These are phyloP conservation scores for Alopecurus myosuroides DNA, from an alignment of 176 grass and related monocot genomes.

Conservation along the genomic window DNA sequence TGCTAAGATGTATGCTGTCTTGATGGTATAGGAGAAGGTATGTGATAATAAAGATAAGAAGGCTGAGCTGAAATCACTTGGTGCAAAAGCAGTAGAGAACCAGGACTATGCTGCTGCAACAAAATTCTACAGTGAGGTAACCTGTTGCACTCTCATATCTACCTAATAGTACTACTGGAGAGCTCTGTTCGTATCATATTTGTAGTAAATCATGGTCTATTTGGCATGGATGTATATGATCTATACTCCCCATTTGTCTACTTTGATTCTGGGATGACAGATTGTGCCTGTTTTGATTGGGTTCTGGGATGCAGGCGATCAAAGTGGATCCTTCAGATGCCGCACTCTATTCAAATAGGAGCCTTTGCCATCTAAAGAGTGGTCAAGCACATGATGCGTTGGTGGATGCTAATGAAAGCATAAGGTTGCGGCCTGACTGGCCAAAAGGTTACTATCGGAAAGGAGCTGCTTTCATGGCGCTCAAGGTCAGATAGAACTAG, in stretches of 20 bases:
- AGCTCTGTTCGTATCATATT: neutral
- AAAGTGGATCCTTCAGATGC: conserved; percentile 24
- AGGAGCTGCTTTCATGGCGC: conserved; percentile 35
- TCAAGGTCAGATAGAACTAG: conserved; percentile 15
- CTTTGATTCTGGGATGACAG: neutral
- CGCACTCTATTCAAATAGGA: conserved; percentile 25
- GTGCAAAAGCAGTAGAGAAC: conserved; percentile 13
- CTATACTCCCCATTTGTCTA: neutral
- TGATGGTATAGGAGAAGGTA: neutral
- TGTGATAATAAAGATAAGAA: neutral
- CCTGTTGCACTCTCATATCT: neutral
- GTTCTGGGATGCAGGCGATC: conserved; percentile 29
- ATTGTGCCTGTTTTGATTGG: neutral
- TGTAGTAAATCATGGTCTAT: neutral
- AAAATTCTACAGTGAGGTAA: conserved; percentile 37
- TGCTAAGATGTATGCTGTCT: neutral
- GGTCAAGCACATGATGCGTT: conserved; percentile 14
- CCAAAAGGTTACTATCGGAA: conserved; percentile 38
- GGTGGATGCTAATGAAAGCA: conserved; percentile 26
- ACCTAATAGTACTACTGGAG: neutral
- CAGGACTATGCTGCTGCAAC: conserved; percentile 16
- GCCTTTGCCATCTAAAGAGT: conserved; percentile 27
- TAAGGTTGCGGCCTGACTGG: conserved; percentile 28
- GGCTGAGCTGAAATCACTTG: conserved; percentile 24
- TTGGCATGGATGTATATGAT: neutral